These are phyloP conservation scores for Xylaria polymorpha DNA, from an alignment of 2,329 filamentous ascomycete species.

Conservation along the genomic window DNA sequence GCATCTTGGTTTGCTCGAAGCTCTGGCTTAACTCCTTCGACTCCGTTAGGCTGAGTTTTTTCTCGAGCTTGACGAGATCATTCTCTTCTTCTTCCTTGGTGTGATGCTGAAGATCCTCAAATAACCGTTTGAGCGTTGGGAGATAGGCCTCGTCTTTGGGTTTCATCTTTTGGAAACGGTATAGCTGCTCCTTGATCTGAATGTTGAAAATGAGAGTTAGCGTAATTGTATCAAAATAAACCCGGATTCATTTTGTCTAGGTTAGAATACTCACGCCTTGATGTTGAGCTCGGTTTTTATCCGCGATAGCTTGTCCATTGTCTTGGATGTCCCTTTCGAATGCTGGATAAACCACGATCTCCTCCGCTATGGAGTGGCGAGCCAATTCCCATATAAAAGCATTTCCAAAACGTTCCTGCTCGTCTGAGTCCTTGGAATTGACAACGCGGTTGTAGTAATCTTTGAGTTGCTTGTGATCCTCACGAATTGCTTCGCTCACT, in stretches of 20 bases:
- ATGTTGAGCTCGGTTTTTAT: conserved; percentile 54
- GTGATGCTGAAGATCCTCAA: conserved; percentile 55
- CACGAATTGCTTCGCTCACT: conserved; percentile 32
- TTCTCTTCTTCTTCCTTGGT: conserved; percentile 58
- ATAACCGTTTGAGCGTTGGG: conserved; percentile 56
- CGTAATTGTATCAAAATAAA: background rate
- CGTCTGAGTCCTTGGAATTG: conserved; percentile 55
- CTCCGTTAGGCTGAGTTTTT: conserved; percentile 46
- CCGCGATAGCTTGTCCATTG: conserved; percentile 53
- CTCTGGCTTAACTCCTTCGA: conserved; percentile 52
- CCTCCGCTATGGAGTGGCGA: conserved; percentile 63
- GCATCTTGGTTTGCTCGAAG: conserved; percentile 59
- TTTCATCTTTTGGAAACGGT: conserved; percentile 57
- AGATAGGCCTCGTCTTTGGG: conserved; percentile 54
- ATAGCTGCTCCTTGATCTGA: conserved; percentile 59
- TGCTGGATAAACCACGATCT: conserved; percentile 61
- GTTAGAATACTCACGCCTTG: conserved; percentile 39
- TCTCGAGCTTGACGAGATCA: conserved; percentile 58
- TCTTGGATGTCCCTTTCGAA: conserved; percentile 55
- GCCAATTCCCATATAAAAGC: conserved; percentile 65
- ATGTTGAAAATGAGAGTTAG: background rate
- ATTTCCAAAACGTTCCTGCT: conserved; percentile 59
- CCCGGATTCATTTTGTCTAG: too few species aligned
- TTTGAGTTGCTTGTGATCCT: conserved; percentile 45
- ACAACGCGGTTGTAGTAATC: conserved; percentile 57